These are phyloP conservation scores for Rugosomyces carneus DNA, from an alignment of 1,284 basidiomycete species.

Conservation along the genomic window DNA sequence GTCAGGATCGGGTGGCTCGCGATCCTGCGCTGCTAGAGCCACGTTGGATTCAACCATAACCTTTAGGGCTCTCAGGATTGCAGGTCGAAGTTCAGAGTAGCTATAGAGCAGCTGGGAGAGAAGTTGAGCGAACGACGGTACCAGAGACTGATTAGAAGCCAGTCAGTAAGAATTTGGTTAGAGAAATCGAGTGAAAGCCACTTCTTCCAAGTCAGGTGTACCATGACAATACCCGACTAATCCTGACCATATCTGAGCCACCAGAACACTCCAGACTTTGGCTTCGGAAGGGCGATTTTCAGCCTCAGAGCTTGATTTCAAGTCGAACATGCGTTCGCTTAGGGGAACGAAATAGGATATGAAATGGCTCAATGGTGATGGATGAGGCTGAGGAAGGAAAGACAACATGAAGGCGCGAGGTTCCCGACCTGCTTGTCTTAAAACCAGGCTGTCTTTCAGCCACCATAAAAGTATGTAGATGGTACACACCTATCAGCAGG, in stretches of 20 bases:
- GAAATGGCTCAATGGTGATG: slow-evolving; percentile 81
- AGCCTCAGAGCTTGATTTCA: slow-evolving; percentile 71
- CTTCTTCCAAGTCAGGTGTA: slow-evolving; percentile 51
- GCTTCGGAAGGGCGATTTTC: slow-evolving; percentile 76
- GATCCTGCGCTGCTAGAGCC: slow-evolving; percentile 32
- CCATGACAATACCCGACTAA: slow-evolving; percentile 79
- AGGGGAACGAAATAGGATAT: slow-evolving; percentile 88
- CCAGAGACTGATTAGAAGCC: slow-evolving; percentile 49
- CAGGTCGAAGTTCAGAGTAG: slow-evolving; percentile 78
- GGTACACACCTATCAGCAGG: slow-evolving; percentile 64
- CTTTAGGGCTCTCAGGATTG: slow-evolving; percentile 79
- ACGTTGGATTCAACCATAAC: slow-evolving; percentile 75
- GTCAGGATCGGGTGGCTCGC: slow-evolving; percentile 26
- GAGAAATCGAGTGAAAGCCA: slow-evolving; percentile 18
- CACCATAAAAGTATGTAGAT: neutral
- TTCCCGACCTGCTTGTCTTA: slow-evolving; percentile 55
- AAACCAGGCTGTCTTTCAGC: slow-evolving; percentile 3
- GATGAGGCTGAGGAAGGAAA: slow-evolving; percentile 79
- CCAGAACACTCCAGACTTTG: slow-evolving; percentile 91
- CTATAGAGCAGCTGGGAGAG: slow-evolving; percentile 88
- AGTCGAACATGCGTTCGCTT: slow-evolving; percentile 88
- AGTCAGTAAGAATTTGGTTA: neutral
- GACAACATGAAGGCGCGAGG: slow-evolving; percentile 91
- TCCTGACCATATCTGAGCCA: slow-evolving; percentile 91
- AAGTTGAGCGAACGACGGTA: slow-evolving; percentile 75